Conservation (phyloP, 2,329 filamentous ascomycete species). For the Alternaria incomplexa region DNA sequence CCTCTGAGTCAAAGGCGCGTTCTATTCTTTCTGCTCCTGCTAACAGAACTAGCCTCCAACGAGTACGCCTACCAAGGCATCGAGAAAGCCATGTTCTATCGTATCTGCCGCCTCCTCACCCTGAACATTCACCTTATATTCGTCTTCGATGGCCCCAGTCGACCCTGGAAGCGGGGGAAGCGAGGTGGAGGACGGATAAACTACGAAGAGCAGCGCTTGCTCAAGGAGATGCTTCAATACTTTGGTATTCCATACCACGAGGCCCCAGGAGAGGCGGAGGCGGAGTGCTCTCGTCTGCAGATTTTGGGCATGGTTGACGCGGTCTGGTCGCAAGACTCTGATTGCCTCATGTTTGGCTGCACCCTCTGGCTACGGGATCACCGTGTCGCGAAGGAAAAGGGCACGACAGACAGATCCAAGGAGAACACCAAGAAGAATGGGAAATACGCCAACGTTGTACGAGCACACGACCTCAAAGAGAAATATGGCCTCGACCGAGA, state of each 20-base stretch:
- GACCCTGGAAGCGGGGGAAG: slow-evolving; percentile 46
- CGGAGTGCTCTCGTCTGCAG: slow-evolving; percentile 57
- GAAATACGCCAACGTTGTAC: slow-evolving; percentile 41
- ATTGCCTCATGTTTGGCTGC: slow-evolving; percentile 57
- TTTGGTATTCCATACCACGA: slow-evolving; percentile 53
- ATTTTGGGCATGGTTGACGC: slow-evolving; percentile 54
- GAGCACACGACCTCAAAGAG: slow-evolving; percentile 32
- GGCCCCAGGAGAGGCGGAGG: slow-evolving; percentile 57
- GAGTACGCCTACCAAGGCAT: slow-evolving; percentile 48
- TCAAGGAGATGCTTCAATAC: slow-evolving; percentile 48
- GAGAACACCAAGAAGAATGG: slow-evolving; percentile 42
- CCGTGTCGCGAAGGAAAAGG: slow-evolving; percentile 31
- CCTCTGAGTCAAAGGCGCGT: too few relatives aligned
- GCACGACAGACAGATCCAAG: slow-evolving; percentile 25
- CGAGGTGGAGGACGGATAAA: slow-evolving; percentile 40
- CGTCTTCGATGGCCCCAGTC: slow-evolving; percentile 61
- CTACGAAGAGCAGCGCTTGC: slow-evolving; percentile 36
- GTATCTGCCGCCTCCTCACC: slow-evolving; percentile 54
- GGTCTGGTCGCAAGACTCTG: slow-evolving; percentile 57
- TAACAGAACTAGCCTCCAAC: slow-evolving; percentile 23
- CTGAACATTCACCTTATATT: slow-evolving; percentile 61
- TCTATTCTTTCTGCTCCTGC: not conserved
- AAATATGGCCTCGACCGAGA: slow-evolving; percentile 42
- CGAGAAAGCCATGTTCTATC: slow-evolving; percentile 51
- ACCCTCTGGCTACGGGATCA: slow-evolving; percentile 49